Percentiles rank a stretch among this genome's conserved stretches.
phyloP scores from a whole-genome alignment of 495 filamentous ascomycete genomes.

The Talaromyces trachyspermus region DNA sequence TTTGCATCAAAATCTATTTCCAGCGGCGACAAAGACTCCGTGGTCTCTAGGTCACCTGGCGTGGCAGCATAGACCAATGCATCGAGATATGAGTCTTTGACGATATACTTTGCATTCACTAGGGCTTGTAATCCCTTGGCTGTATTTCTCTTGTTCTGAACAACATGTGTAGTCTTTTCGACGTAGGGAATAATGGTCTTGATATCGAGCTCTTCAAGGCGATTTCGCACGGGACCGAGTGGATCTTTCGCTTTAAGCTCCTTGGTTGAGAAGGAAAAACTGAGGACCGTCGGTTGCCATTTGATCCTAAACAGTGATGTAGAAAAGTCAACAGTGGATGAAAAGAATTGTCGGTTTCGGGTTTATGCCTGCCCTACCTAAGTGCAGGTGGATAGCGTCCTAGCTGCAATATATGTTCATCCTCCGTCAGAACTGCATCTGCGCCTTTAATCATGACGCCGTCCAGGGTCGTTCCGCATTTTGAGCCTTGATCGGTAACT shows the following conservation, averaged over 20 bases:
- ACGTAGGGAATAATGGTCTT: conserved; percentile 70
- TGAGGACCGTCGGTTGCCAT: conserved; percentile 77
- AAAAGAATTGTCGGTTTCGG: not conserved
- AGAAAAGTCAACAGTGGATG: not conserved
- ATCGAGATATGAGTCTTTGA: conserved; percentile 67
- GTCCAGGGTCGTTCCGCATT: conserved; percentile 73
- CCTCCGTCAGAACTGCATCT: conserved; percentile 40
- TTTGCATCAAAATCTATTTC: conserved; percentile 74
- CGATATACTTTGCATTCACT: conserved; percentile 74
- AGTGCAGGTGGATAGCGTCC: conserved; percentile 53
- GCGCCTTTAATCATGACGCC: conserved; percentile 56
- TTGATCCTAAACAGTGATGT: conserved; percentile 48
- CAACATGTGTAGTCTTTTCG: conserved; percentile 73
- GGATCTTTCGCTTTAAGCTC: conserved; percentile 64
- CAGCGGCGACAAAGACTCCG: conserved; percentile 52
- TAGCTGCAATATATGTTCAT: conserved; percentile 58
- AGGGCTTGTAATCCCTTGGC: conserved; percentile 82
- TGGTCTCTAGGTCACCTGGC: conserved; percentile 44
- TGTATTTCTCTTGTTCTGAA: conserved; percentile 84
- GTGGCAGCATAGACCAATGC: conserved; percentile 62
- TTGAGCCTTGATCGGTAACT: conserved; percentile 65
- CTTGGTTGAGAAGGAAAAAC: conserved; percentile 73
- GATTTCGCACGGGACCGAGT: conserved; percentile 48
- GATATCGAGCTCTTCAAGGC: conserved; percentile 75
- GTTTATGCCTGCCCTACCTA: conserved; percentile 32